Conservation (phyloP, 306 rosid species). For the Trifolium pratense region DNA sequence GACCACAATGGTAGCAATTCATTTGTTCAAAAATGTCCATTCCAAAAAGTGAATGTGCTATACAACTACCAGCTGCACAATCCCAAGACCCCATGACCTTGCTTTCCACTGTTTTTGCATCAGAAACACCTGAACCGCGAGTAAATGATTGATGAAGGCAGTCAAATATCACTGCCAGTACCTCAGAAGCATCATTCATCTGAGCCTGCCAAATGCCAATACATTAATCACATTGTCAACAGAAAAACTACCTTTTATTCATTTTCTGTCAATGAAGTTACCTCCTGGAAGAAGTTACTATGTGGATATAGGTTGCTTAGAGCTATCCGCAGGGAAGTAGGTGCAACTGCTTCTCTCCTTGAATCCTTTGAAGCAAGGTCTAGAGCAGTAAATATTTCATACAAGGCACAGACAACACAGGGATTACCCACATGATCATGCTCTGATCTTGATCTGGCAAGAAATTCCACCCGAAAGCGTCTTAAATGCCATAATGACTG, state of each 20-base stretch:
- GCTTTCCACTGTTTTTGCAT: conserved; percentile 71
- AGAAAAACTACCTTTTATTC: conserved; percentile 29
- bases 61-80: conserved; percentile 75
- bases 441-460: conserved; percentile 69
- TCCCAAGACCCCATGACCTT: conserved; percentile 78
- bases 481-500: conserved; percentile 97
- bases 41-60: conserved; percentile 91
- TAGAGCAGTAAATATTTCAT: conserved; percentile 78
- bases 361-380: conserved; percentile 66
- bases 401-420: conserved; percentile 92
- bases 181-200: conserved; percentile 99
- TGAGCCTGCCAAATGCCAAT: conserved; percentile 71
- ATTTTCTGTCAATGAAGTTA: conserved; percentile 44
- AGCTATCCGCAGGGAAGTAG: conserved; percentile 89
- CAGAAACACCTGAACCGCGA: conserved; percentile 60
- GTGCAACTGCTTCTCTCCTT: conserved; percentile 82
- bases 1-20: conserved; percentile 83
- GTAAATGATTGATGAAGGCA: conserved; percentile 90
- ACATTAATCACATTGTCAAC: conserved; percentile 45
- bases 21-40: conserved; percentile 88
- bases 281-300: conserved; percentile 94
- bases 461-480: conserved; percentile 80
- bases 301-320: conserved; percentile 90
- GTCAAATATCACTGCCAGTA: conserved; percentile 80
- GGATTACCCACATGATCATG: conserved; percentile 94